phyloP scores from a whole-genome alignment of 169 alveolate species.

The Babesia caballi region DNA sequence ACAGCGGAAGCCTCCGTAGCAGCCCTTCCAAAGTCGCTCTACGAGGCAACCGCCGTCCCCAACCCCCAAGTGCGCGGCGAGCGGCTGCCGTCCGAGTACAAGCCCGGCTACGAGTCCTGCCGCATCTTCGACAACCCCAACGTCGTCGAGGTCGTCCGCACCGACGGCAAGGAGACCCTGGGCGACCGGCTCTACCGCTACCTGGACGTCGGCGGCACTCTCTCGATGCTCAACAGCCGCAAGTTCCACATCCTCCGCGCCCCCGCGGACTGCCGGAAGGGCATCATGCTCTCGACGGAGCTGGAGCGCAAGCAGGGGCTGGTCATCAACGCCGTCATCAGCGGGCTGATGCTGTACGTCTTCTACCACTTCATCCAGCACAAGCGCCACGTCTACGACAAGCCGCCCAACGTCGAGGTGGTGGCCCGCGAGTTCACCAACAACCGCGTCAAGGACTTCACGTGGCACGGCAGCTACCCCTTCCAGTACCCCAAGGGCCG shows the following conservation, averaged over 20 bases:
- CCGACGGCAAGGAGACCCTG: constrained; percentile 38
- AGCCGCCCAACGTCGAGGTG: constrained; percentile 58
- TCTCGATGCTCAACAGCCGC: constrained; percentile 56
- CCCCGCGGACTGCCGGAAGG: constrained; percentile 41
- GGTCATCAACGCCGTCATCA: constrained; percentile 15
- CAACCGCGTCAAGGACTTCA: constrained; percentile 78
- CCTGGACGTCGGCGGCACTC: constrained; percentile 51
- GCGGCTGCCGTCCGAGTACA: constrained; percentile 6
- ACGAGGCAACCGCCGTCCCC: constrained; percentile 45
- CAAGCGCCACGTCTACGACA: constrained; percentile 44
- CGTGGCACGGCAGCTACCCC: constrained; percentile 81
- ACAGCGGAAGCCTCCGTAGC: too few relatives aligned
- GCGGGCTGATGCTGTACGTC: constrained; percentile 13
- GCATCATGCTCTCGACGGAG: constrained; percentile 47
- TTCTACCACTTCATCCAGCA: constrained; percentile 26
- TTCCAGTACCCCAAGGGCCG: constrained; percentile 80
- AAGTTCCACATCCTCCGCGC: constrained; percentile 48
- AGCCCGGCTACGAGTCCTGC: constrained; percentile 58
- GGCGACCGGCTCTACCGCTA: constrained; percentile 49
- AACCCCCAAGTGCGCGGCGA: constrained; percentile 16
- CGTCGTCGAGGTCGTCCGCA: constrained; percentile 29
- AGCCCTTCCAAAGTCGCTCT: constrained; percentile 22
- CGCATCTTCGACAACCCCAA: constrained; percentile 66
- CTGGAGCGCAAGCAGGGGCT: constrained; percentile 45
- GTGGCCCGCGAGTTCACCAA: constrained; percentile 63